phyloP scores from a whole-genome alignment of 805 yeast genomes.

The Ogataea wickerhamii region DNA sequence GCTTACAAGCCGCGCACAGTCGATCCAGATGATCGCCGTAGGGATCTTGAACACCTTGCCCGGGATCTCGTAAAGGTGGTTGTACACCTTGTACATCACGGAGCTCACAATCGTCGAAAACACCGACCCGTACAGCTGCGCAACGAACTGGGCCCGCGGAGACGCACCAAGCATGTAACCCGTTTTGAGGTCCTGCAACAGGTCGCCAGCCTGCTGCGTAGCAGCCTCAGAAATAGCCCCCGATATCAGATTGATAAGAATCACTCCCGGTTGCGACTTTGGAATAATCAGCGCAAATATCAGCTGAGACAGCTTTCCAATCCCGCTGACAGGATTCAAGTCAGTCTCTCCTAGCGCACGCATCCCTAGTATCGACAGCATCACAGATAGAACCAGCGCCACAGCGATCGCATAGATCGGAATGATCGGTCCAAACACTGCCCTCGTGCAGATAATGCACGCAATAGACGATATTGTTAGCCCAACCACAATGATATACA shows the following conservation, averaged over 20 bases:
- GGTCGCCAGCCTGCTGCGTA: conserved; percentile 97
- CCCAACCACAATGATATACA: conserved; percentile 52
- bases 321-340: conserved; percentile 93
- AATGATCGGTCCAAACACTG: conserved; percentile 66
- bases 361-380: conserved; percentile 82
- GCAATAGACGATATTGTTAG: conserved; percentile 59
- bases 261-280: conserved; percentile 68
- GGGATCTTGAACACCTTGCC: conserved; percentile 81
- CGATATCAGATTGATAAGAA: conserved; percentile 81
- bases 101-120: conserved; percentile 82
- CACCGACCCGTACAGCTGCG: conserved; percentile 82
- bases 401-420: conserved; percentile 67
- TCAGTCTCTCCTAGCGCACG: conserved; percentile 97
- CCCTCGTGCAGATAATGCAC: conserved; percentile 61
- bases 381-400: conserved; percentile 71
- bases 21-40: conserved; percentile 95
- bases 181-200: conserved; percentile 95
- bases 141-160: conserved; percentile 85
- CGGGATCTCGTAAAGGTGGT: conserved; percentile 80
- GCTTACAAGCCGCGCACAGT: conserved; percentile 87
- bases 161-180: conserved; percentile 91
- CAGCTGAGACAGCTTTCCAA: conserved; percentile 89
- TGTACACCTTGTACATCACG: conserved; percentile 78
- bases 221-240: conserved; percentile 99
- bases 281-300: conserved; percentile 83